Conservation (phyloP, 345 rosid species). For the Pistacia vera region DNA sequence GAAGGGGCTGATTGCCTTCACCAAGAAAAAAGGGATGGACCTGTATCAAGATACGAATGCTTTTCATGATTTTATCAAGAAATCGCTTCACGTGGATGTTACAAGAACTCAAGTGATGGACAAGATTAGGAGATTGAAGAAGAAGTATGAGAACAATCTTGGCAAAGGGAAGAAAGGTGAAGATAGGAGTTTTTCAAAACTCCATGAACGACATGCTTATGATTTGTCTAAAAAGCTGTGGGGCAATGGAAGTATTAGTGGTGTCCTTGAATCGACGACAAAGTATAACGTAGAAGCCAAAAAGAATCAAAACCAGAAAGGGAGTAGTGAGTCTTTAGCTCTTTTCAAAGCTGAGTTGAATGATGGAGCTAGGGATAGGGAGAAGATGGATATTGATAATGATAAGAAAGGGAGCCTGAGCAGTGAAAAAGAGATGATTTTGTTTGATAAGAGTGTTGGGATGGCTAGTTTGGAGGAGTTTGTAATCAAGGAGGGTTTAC, state of each 20-base stretch:
- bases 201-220: conserved; percentile 33
- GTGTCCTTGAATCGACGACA: conserved; percentile 21
- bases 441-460: conserved; percentile 17
- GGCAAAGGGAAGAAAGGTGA: conserved; percentile 28
- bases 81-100: too few species aligned
- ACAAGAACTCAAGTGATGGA: not conserved
- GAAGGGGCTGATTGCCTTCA: too few species aligned
- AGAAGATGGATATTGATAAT: conserved; percentile 16
- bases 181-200: conserved; percentile 23
- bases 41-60: too few species aligned
- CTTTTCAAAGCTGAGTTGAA: not conserved
- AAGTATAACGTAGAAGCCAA: conserved; percentile 23
- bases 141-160: conserved; percentile 10
- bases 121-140: not conserved
- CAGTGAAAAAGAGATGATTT: not conserved
- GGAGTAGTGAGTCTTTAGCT: conserved; percentile 9
- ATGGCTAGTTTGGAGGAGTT: not conserved
- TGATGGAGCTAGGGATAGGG: not conserved
- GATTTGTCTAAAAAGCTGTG: conserved; percentile 45
- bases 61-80: too few species aligned
- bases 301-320: conserved; percentile 20
- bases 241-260: conserved; percentile 24
- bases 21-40: not conserved
- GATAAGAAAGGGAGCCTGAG: not conserved
- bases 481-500: conserved; percentile 24